Conservation (phyloP, 805 yeast genomes). For the Wickerhamomyces rabaulensis region DNA sequence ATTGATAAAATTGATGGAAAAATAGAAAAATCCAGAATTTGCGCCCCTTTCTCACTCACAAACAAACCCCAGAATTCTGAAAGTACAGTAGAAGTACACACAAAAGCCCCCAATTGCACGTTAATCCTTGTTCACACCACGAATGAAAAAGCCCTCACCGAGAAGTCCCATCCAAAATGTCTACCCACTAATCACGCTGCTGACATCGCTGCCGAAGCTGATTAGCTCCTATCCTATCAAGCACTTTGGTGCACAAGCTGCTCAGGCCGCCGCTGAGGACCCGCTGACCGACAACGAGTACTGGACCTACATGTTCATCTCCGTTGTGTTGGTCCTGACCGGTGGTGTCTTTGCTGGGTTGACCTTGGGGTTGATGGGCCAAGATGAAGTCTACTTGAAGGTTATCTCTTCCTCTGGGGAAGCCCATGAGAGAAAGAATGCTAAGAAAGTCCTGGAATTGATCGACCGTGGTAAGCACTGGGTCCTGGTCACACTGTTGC, state of each 20-base stretch:
- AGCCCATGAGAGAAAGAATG: constrained; percentile 56
- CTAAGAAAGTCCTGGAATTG: constrained; percentile 64
- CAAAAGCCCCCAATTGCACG: too few species aligned
- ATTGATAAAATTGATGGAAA: too few species aligned
- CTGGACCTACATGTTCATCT: constrained; percentile 32
- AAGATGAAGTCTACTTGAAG: constrained; percentile 90
- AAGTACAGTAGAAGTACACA: neutral
- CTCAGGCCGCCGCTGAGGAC: neutral
- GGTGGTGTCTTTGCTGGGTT: constrained; percentile 94
- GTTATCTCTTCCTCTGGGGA: constrained; percentile 91
- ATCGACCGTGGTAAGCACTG: constrained; percentile 89
- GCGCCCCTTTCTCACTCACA: neutral
- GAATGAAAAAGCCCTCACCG: neutral
- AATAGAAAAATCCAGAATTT: too few species aligned
- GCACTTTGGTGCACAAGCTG: neutral
- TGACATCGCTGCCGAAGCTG: neutral
- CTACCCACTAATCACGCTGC: neutral
- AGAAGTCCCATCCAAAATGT: neutral
- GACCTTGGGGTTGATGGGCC: constrained; percentile 97
- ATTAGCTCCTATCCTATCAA: neutral
- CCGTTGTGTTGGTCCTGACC: constrained; percentile 57
- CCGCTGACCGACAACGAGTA: constrained; percentile 17
- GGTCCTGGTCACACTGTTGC: constrained; percentile 84
- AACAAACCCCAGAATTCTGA: neutral
- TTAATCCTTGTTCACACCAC: neutral